phyloP scores from a whole-genome alignment of 495 filamentous ascomycete species.

The Copromyces sp. region DNA sequence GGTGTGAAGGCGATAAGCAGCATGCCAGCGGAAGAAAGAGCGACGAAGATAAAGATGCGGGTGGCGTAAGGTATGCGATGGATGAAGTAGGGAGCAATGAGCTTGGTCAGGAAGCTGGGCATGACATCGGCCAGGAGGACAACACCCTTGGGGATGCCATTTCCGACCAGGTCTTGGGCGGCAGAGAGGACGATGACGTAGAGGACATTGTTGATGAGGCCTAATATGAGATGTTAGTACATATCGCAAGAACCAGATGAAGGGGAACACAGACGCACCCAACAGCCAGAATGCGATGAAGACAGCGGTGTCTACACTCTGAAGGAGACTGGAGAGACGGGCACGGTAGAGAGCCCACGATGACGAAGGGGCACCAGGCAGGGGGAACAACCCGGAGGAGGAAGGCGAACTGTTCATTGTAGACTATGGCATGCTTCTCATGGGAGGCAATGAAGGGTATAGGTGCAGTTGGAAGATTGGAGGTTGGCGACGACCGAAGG shows the following conservation, averaged over 20 bases:
- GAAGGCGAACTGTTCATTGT: constrained; percentile 26
- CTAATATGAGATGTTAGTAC: constrained; percentile 34
- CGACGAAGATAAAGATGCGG: constrained; percentile 63
- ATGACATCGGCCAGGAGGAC: constrained; percentile 90
- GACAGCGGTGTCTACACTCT: constrained; percentile 60
- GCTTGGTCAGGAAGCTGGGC: constrained; percentile 79
- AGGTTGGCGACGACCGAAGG: background rate
- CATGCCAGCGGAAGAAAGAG: constrained; percentile 72
- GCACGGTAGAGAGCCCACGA: constrained; percentile 62
- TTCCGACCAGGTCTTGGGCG: constrained; percentile 90
- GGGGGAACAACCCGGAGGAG: constrained; percentile 48
- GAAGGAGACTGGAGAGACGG: constrained; percentile 52
- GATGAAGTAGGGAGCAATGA: constrained; percentile 87
- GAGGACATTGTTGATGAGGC: constrained; percentile 93
- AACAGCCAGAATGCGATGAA: constrained; percentile 86
- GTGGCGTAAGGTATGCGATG: constrained; percentile 70
- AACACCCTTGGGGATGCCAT: constrained; percentile 69
- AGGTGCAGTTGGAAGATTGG: background rate
- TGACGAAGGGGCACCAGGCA: constrained; percentile 64
- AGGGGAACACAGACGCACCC: constrained; percentile 42
- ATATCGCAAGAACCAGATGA: background rate
- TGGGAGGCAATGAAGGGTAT: background rate
- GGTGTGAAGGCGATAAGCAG: constrained; percentile 74
- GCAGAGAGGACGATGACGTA: constrained; percentile 95
- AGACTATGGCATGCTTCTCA: background rate